Percentiles rank a stretch among this genome's conserved stretches.
Evolutionary conservation across 2,329 filamentous ascomycete species (phyloP).

Genomic region (Penicillium sp.): DNA sequence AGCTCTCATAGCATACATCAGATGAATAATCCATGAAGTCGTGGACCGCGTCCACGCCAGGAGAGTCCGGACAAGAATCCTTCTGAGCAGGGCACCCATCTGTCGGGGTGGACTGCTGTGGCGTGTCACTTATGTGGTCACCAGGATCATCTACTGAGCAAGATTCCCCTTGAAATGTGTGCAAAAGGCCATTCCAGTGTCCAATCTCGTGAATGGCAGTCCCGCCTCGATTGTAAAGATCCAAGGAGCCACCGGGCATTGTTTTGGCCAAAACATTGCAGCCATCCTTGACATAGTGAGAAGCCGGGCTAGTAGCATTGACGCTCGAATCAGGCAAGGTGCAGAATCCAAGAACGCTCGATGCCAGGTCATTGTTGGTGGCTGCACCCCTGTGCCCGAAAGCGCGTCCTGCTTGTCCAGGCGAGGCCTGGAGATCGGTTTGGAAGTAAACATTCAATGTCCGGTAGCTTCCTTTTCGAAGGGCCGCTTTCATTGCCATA

Average conservation of each 20-base stretch:
- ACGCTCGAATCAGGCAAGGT: conserved; percentile 47
- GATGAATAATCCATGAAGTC: conserved; percentile 62
- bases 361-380: conserved; percentile 16
- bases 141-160: conserved; percentile 36
- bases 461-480: conserved; percentile 54
- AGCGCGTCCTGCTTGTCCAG: conserved; percentile 23
- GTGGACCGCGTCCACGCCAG: conserved; percentile 52
- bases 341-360: conserved; percentile 54
- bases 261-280: conserved; percentile 58
- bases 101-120: conserved; percentile 55
- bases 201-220: conserved; percentile 49
- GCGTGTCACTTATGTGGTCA: conserved; percentile 47
- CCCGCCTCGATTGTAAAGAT: conserved; percentile 50
- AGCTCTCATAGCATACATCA: conserved; percentile 55
- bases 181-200: conserved; percentile 48
- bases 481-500: conserved; percentile 51
- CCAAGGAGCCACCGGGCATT: conserved; percentile 52
- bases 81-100: conserved; percentile 54
- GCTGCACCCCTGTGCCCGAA: conserved; percentile 22
- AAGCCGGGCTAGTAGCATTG: conserved; percentile 36
- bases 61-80: conserved; percentile 49
- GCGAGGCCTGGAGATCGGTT: conserved; percentile 46
- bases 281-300: conserved; percentile 52
- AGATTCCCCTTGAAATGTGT: conserved; percentile 45
- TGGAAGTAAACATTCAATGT: conserved; percentile 62